Base-by-base conservation (phyloP, 306 rosid genomes). In the Senna tora region DNA sequence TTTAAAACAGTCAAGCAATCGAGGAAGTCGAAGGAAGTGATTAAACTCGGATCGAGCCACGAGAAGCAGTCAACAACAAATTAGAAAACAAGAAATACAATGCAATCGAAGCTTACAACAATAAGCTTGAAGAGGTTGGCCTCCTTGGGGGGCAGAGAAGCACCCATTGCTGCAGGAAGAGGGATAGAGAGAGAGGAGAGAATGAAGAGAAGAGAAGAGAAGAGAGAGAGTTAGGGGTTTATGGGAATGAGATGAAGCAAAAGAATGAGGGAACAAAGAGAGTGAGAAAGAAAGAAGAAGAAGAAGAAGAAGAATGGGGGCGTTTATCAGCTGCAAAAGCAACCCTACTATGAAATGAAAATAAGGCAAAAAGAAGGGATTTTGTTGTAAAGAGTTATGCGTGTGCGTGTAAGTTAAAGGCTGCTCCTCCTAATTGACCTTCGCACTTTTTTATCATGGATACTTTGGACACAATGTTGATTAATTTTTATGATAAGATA, bases 111-210 rank as follows among this genome's bases (percentile, higher is more conserved):
- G 82, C 90, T 90, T 90, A 82, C 98, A 65, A 93, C 98, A 82
- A 93, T 89, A 87, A 91, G 97, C 85, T 93, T 93, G 96, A 93
- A 93, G 86, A 93, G 97, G 84, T 89, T 93, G 74, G 96, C 91
- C 87, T 93, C 98, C 57, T 83, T 93, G 32, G 94, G 81, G 10
- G 97, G 98, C 41, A 93, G 93, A 32, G 97, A 84, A 76, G 94
- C 97, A 52, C 96, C 98, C 98, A 93, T 93, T 83, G 85, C 64
- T 74, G 82, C 74, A 4, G 83, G 46, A 20, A 30, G 59, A 54
- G 22, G 2, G 43, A 15, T 20, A 13, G 63, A 21, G 57, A 42
- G 49, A 36, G 15, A 43, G n/a, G 2, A 19, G 54, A 77, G 20
- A 21, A n/a, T n/a, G n/a, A n/a, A n/a, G n/a, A n/a, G n/a, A n/a